Conservation (phyloP, 352 stramenopile species). For the Pseudoperonospora humuli region DNA sequence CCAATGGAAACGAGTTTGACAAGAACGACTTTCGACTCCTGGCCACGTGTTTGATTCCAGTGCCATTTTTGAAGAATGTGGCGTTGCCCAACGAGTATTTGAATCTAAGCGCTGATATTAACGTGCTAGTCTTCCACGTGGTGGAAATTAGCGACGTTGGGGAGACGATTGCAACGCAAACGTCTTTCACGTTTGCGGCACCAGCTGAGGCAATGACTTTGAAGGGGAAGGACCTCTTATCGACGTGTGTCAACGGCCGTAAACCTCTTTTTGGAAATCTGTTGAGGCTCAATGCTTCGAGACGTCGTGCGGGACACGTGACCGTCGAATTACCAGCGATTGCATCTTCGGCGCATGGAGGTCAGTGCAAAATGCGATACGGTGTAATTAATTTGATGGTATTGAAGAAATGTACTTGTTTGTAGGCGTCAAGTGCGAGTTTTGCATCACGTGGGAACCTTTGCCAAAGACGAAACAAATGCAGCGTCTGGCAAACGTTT, state of each 20-base stretch:
- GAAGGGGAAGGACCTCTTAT: slow-evolving; percentile 43
- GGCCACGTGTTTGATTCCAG: slow-evolving; percentile 54
- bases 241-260: slow-evolving; percentile 18
- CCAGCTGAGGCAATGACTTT: slow-evolving; percentile 12
- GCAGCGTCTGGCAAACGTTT: slow-evolving; percentile 33
- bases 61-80: slow-evolving; percentile 56
- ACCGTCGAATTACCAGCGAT: slow-evolving; percentile 48
- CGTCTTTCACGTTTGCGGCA: slow-evolving; percentile 33
- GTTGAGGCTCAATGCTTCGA: slow-evolving; percentile 39
- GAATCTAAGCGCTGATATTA: slow-evolving; percentile 33
- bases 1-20: slow-evolving; percentile 32
- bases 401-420: neutral
- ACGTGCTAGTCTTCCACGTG: slow-evolving; percentile 51
- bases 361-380: slow-evolving; percentile 19
- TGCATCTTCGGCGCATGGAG: slow-evolving; percentile 33
- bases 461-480: slow-evolving; percentile 32
- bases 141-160: slow-evolving; percentile 49
- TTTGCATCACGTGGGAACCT: slow-evolving; percentile 40
- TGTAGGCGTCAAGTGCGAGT: slow-evolving; percentile 50
- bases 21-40: slow-evolving; percentile 55
- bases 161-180: slow-evolving; percentile 27
- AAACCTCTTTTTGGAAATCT: slow-evolving; percentile 58
- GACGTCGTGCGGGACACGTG: slow-evolving; percentile 40
- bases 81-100: slow-evolving; percentile 40
- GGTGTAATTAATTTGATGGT: neutral